These are phyloP conservation scores for Xylaria castorea DNA, from an alignment of 495 filamentous ascomycete genomes.

Conservation along the genomic window DNA sequence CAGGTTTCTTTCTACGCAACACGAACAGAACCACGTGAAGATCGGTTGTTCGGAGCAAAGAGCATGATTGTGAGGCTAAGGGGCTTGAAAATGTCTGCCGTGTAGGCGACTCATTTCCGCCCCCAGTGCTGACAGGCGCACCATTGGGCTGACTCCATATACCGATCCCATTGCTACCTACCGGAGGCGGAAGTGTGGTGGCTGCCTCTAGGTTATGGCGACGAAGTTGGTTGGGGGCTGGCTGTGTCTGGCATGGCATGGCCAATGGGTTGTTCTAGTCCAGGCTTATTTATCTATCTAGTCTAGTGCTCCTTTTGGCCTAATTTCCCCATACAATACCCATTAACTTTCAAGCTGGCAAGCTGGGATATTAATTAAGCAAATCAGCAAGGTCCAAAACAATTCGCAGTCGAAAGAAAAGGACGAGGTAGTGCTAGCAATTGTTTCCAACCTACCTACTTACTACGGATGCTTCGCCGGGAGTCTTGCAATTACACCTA, in stretches of 20 bases:
- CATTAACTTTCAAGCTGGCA: too few relatives aligned
- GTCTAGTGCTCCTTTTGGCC: too few relatives aligned
- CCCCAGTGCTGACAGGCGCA: not conserved
- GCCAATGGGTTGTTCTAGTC: not conserved
- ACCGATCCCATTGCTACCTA: not conserved
- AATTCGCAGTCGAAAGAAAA: too few relatives aligned
- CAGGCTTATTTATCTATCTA: too few relatives aligned
- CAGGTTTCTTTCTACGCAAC: not conserved
- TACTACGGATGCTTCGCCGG: too few relatives aligned
- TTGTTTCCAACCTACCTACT: too few relatives aligned
- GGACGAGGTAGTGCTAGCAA: too few relatives aligned
- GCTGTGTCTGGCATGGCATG: not conserved
- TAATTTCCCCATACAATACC: too few relatives aligned
- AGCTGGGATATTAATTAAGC: too few relatives aligned
- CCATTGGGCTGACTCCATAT: not conserved
- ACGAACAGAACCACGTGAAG: not conserved
- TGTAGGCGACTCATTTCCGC: not conserved
- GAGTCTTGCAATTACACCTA: too few relatives aligned
- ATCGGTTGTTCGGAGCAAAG: not conserved
- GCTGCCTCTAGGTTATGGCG: not conserved
- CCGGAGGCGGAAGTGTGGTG: not conserved
- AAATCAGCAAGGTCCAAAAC: too few relatives aligned
- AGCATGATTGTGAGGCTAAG: not conserved
- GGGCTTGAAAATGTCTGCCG: not conserved
- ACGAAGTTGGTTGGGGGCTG: slow-evolving; percentile 1